Conservation (phyloP, 2,329 filamentous ascomycete species). For the Pyricularia sp. region DNA sequence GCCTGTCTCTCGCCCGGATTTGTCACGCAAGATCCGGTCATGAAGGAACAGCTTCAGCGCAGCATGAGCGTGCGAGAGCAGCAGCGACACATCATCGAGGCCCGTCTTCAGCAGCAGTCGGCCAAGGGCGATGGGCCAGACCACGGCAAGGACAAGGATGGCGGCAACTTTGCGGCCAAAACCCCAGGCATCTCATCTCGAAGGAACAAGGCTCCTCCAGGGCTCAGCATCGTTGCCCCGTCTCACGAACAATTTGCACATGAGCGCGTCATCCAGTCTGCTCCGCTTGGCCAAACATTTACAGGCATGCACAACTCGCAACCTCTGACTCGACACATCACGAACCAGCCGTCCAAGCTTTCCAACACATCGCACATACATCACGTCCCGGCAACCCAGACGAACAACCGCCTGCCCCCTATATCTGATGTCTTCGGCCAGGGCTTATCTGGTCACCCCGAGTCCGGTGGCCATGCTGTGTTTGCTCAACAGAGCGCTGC, state of each 20-base stretch:
- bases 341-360: constrained; percentile 74
- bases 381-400: constrained; percentile 80
- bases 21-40: constrained; percentile 88
- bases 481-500: constrained; percentile 51
- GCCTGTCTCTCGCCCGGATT: constrained; percentile 95
- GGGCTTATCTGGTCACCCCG: constrained; percentile 53
- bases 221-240: constrained; percentile 89
- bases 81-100: constrained; percentile 90
- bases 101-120: constrained; percentile 77
- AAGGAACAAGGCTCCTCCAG: constrained; percentile 74
- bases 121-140: constrained; percentile 64
- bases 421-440: constrained; percentile 93
- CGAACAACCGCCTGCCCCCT: constrained; percentile 82
- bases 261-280: constrained; percentile 94
- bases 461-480: constrained; percentile 40
- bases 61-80: constrained; percentile 91
- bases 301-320: constrained; percentile 78
- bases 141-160: constrained; percentile 43
- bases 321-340: constrained; percentile 66
- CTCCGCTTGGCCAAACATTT: constrained; percentile 89
- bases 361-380: constrained; percentile 84
- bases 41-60: constrained; percentile 90
- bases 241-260: constrained; percentile 86
- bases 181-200: constrained; percentile 60
- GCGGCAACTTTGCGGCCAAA: constrained; percentile 47